A percentile compares a stretch with the other conserved stretches of the same genome.
These are phyloP conservation scores for Microbotryomycetes sp. DNA, from an alignment of 1,284 basidiomycete genomes.

Conservation along the genomic window DNA sequence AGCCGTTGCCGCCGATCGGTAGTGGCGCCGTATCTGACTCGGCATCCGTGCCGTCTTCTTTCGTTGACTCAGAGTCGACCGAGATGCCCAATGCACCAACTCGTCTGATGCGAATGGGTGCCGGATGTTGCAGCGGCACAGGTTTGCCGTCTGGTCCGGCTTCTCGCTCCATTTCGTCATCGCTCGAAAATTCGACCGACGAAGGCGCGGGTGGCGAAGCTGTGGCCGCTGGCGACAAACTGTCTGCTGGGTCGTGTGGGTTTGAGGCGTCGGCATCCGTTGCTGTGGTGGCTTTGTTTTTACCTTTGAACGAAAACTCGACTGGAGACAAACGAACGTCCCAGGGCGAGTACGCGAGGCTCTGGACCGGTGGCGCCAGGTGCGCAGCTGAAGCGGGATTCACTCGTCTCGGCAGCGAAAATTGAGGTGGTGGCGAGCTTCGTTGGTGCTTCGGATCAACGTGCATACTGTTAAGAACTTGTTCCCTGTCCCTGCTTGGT, in stretches of 20 bases:
- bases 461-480: not conserved
- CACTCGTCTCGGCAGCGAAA: not conserved
- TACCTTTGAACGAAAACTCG: not conserved
- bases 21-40: not conserved
- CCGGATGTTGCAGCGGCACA: not conserved
- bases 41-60: not conserved
- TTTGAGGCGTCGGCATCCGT: not conserved
- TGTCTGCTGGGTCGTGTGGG: not conserved
- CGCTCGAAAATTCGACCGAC: conserved; percentile 5
- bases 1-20: not conserved
- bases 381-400: not conserved
- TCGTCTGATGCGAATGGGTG: conserved; percentile 12
- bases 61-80: conserved; percentile 22
- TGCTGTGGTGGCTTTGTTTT: too few relatives aligned
- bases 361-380: not conserved
- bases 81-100: conserved; percentile 30
- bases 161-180: not conserved
- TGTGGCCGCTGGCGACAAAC: conserved; percentile 14
- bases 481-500: not conserved
- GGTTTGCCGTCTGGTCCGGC: not conserved
- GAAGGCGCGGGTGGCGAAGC: conserved; percentile 13
- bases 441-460: not conserved
- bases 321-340: not conserved
- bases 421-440: not conserved
- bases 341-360: not conserved